These are phyloP conservation scores for Barnettozyma populi DNA, from an alignment of 805 yeast genomes.

Conservation along the genomic window DNA sequence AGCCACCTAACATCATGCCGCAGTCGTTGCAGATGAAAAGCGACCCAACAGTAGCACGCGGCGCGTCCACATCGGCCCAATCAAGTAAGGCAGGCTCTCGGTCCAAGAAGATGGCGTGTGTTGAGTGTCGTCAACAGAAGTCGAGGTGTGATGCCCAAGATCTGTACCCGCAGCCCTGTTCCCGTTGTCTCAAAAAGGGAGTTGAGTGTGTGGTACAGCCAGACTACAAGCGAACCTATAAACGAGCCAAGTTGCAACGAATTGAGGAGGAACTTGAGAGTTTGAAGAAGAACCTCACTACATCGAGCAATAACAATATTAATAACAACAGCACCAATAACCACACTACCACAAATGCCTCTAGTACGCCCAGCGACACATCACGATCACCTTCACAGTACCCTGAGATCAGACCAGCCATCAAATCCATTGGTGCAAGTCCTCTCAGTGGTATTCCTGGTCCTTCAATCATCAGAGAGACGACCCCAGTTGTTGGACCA, in stretches of 20 bases:
- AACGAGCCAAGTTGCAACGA: slow-evolving; percentile 77
- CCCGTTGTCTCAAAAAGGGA: slow-evolving; percentile 70
- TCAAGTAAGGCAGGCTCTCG: slow-evolving; percentile 3
- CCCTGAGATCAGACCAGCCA: slow-evolving; percentile 5
- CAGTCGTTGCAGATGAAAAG: not conserved
- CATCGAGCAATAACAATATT: slow-evolving; percentile 1
- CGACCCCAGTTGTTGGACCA: slow-evolving; percentile 12
- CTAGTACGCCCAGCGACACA: not conserved
- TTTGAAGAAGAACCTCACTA: slow-evolving; percentile 46
- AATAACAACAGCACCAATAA: too few species aligned
- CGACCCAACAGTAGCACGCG: not conserved
- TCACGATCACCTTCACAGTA: slow-evolving; percentile 2
- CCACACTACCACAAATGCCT: slow-evolving; percentile 1
- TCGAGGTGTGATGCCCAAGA: slow-evolving; percentile 84
- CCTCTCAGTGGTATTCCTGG: slow-evolving; percentile 11
- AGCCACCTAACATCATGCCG: not conserved
- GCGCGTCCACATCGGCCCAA: not conserved
- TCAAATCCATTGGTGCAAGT: not conserved
- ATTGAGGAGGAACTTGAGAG: slow-evolving; percentile 76
- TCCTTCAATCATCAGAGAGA: slow-evolving; percentile 23
- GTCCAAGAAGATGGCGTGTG: slow-evolving; percentile 74
- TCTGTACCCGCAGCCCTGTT: slow-evolving; percentile 70
- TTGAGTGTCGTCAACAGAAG: slow-evolving; percentile 94
- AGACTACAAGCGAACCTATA: slow-evolving; percentile 84
- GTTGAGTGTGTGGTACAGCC: slow-evolving; percentile 68